A percentile compares a stretch with the other conserved stretches of the same genome.
Evolutionary conservation across 2,329 filamentous ascomycete genomes (phyloP).

Genomic region (Lachnellula arida): DNA sequence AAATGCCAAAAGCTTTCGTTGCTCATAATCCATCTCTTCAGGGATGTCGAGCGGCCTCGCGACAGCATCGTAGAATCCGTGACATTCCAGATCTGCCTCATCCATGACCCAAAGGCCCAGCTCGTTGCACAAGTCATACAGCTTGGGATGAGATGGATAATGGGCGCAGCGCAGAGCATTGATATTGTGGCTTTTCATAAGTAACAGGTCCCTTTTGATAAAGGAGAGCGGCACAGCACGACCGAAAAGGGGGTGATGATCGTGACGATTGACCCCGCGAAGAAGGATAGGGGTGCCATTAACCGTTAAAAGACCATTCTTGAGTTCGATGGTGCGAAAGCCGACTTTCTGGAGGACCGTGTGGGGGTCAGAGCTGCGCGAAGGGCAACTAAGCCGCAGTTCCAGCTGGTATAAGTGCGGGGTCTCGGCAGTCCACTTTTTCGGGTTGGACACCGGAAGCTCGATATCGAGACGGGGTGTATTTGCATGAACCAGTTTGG

Average conservation of each 20-base stretch:
- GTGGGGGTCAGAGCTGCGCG: conserved; percentile 29
- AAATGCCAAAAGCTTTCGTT: conserved; percentile 41
- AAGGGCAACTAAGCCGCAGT: too few relatives aligned
- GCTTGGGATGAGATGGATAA: conserved; percentile 57
- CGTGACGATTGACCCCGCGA: conserved; percentile 64
- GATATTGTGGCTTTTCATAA: conserved; percentile 58
- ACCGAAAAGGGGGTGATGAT: conserved; percentile 59
- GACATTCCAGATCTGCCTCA: conserved; percentile 49
- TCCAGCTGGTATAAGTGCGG: too few relatives aligned
- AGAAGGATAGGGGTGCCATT: conserved; percentile 59
- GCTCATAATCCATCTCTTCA: too few relatives aligned
- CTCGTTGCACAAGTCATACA: conserved; percentile 59
- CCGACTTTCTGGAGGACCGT: conserved; percentile 49
- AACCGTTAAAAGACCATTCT: conserved; percentile 54
- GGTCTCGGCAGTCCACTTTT: too few relatives aligned
- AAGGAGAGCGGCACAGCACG: conserved; percentile 48
- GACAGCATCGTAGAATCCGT: conserved; percentile 37
- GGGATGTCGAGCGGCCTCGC: too few relatives aligned
- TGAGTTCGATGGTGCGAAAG: conserved; percentile 60
- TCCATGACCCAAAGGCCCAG: conserved; percentile 59
- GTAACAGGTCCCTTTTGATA: conserved; percentile 45
- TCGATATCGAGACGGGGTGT: too few relatives aligned
- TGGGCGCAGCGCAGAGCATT: conserved; percentile 67
- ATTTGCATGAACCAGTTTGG: too few relatives aligned
- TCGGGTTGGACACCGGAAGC: too few relatives aligned